Evolutionary conservation across 2,329 filamentous ascomycete genomes (phyloP).

Genomic region (Macrophomina phaseolina): DNA sequence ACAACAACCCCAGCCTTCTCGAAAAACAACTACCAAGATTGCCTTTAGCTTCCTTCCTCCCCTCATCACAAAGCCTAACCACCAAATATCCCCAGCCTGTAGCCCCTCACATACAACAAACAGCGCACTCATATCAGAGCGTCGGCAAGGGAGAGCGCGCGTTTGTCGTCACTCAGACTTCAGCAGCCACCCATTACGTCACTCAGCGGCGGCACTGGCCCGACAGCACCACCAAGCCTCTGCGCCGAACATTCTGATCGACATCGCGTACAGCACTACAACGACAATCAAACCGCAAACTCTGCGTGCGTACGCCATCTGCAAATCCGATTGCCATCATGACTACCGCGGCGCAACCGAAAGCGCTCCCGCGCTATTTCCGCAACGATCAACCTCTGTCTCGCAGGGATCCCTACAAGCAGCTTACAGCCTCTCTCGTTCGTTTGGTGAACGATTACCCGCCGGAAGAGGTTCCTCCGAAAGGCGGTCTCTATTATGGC

Average conservation of each 20-base stretch:
- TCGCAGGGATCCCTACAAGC: slow-evolving; percentile 54
- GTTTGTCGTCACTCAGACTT: neutral
- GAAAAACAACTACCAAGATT: slow-evolving; percentile 10
- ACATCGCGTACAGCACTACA: slow-evolving; percentile 21
- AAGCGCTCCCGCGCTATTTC: slow-evolving; percentile 48
- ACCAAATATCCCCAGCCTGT: neutral
- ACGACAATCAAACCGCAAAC: slow-evolving; percentile 7
- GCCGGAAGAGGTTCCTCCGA: slow-evolving; percentile 52
- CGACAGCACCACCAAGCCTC: slow-evolving; percentile 10
- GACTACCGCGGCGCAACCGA: slow-evolving; percentile 20
- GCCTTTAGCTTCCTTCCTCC: slow-evolving; percentile 2
- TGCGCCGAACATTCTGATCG: slow-evolving; percentile 25
- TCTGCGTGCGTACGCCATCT: neutral
- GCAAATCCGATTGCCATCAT: slow-evolving; percentile 11
- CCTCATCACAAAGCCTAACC: neutral
- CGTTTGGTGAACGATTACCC: slow-evolving; percentile 56
- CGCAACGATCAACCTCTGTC: slow-evolving; percentile 46
- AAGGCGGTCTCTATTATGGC: slow-evolving; percentile 58
- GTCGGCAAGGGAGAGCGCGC: slow-evolving; percentile 4
- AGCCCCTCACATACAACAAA: neutral
- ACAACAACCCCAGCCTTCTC: slow-evolving; percentile 23
- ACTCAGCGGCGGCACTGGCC: slow-evolving; percentile 7
- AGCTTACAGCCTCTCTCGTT: slow-evolving; percentile 56
- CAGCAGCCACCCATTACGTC: slow-evolving; percentile 25
- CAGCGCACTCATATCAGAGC: neutral